Evolutionary conservation across 2,329 filamentous ascomycete species (phyloP).

Genomic region (Hypoxylon sp.): DNA sequence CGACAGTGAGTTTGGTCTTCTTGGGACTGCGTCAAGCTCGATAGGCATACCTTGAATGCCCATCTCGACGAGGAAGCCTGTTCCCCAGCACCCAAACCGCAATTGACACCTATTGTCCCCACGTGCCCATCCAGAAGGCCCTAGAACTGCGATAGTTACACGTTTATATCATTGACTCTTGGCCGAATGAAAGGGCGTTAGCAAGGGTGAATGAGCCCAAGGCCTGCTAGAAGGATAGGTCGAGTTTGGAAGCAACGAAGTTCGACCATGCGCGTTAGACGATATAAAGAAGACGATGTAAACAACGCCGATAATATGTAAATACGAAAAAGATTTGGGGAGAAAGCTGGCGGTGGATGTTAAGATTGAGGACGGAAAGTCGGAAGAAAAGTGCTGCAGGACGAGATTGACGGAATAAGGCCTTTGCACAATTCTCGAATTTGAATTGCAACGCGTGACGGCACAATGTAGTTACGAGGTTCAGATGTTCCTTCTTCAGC

Average conservation of each 20-base stretch:
- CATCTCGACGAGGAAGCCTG: slow-evolving; percentile 43
- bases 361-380: background rate
- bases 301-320: slow-evolving; percentile 32
- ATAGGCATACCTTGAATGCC: slow-evolving; percentile 53
- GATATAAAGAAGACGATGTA: slow-evolving; percentile 8
- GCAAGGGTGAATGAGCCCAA: background rate
- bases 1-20: slow-evolving; percentile 30
- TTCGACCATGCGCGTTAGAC: slow-evolving; percentile 32
- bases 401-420: background rate
- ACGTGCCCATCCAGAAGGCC: slow-evolving; percentile 34
- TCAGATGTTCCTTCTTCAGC: background rate
- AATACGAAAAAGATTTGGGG: slow-evolving; percentile 42
- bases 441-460: slow-evolving; percentile 15
- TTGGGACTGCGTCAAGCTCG: slow-evolving; percentile 34
- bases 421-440: background rate
- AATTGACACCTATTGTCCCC: slow-evolving; percentile 14
- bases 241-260: background rate
- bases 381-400: slow-evolving; percentile 15
- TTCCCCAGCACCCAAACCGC: slow-evolving; percentile 23
- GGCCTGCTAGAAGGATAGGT: background rate
- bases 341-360: background rate
- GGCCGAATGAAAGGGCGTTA: background rate
- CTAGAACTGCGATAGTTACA: slow-evolving; percentile 3
- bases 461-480: slow-evolving; percentile 5
- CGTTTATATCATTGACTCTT: slow-evolving; percentile 4